Conservation (phyloP, 345 rosid species). For the Lumnitzera littorea region DNA sequence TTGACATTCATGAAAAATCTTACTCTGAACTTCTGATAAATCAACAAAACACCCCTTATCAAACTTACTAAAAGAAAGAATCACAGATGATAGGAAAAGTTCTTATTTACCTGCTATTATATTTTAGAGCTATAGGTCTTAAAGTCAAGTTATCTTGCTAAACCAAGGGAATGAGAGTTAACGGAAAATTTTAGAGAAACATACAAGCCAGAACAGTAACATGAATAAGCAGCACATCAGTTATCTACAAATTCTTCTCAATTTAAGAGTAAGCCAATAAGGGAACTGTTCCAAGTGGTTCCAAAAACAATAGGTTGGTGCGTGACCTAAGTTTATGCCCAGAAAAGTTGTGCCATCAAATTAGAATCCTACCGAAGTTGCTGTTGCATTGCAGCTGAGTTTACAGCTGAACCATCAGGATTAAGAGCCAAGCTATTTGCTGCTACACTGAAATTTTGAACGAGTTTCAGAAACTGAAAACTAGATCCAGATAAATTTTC, state of each 20-base stretch:
- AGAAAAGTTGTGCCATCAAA: constrained; percentile 72
- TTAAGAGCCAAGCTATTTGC: constrained; percentile 47
- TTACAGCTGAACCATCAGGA: constrained; percentile 89
- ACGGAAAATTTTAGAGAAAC: neutral
- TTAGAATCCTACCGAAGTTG: constrained; percentile 66
- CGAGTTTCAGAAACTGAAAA: neutral
- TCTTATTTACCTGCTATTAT: too few relatives aligned
- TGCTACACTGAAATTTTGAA: constrained; percentile 33
- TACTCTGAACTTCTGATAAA: too few relatives aligned
- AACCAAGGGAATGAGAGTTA: too few relatives aligned
- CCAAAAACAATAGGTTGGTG: neutral
- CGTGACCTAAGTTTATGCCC: constrained; percentile 32
- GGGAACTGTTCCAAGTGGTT: neutral
- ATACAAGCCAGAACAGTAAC: neutral
- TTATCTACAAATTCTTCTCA: neutral
- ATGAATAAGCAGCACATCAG: neutral
- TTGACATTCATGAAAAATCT: too few relatives aligned
- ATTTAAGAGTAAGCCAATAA: neutral
- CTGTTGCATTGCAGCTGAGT: constrained; percentile 88
- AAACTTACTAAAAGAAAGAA: too few relatives aligned
- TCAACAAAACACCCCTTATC: too few relatives aligned
- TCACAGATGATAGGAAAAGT: too few relatives aligned
- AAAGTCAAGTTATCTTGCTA: too few relatives aligned
- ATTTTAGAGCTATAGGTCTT: too few relatives aligned
- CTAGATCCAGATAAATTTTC: too few relatives aligned